Conservation (phyloP, 164 flowering plant species). For the Chloranthus sessilifolius region DNA sequence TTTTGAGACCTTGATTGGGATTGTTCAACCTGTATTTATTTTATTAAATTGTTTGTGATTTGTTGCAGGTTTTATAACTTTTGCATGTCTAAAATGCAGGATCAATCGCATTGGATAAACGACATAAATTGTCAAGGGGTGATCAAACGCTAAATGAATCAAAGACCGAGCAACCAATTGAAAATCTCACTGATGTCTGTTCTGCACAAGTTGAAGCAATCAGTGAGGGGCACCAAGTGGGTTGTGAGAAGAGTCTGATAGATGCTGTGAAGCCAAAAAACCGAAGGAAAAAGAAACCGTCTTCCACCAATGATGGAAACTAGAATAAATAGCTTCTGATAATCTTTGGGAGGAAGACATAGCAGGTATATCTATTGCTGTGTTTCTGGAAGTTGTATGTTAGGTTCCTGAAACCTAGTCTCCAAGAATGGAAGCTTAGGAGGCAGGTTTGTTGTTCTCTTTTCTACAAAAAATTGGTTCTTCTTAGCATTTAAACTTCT, state of each 20-base stretch:
- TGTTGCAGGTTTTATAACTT: not conserved
- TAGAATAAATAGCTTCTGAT: slow-evolving; percentile 12
- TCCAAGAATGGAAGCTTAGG: too few relatives aligned
- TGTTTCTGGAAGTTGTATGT: too few relatives aligned
- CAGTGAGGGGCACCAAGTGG: slow-evolving; percentile 12
- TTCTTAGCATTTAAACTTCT: too few relatives aligned
- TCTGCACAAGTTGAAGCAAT: slow-evolving; percentile 17
- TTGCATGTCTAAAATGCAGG: slow-evolving; percentile 27
- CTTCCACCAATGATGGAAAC: slow-evolving; percentile 19
- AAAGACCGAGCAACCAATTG: slow-evolving; percentile 17
- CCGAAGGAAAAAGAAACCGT: slow-evolving; percentile 48
- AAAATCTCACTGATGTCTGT: slow-evolving; percentile 12
- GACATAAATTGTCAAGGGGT: slow-evolving; percentile 12
- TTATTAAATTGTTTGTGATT: too few relatives aligned
- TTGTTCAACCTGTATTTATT: too few relatives aligned
- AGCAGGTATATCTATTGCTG: too few relatives aligned
- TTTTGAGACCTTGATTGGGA: too few relatives aligned
- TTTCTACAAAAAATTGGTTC: too few relatives aligned
- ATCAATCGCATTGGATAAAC: slow-evolving; percentile 6
- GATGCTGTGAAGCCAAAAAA: slow-evolving; percentile 86
- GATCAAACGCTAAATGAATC: slow-evolving; percentile 12
- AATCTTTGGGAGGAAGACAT: not conserved
- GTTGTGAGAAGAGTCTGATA: slow-evolving; percentile 39
- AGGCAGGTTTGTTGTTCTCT: too few relatives aligned
- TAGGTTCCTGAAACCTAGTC: too few relatives aligned